Conservation (phyloP, 2,329 filamentous ascomycete species). For the Talaromyces sp. region DNA sequence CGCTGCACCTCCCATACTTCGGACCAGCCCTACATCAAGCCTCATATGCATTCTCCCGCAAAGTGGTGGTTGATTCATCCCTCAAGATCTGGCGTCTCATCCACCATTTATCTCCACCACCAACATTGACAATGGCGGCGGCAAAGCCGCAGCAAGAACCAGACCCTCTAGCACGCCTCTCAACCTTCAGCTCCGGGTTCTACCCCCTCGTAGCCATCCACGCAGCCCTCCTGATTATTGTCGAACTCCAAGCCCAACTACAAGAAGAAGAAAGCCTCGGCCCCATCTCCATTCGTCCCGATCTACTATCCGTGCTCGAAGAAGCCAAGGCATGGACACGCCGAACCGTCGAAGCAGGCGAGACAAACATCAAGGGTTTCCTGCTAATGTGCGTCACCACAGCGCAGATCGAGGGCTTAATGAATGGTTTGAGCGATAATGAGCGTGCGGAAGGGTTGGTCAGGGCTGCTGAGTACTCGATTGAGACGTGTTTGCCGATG, state of each 20-base stretch:
- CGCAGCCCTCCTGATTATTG: conserved; percentile 25
- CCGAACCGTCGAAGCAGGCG: conserved; percentile 47
- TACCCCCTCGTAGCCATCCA: conserved; percentile 25
- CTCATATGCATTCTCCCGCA: conserved; percentile 50
- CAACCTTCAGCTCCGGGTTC: conserved; percentile 38
- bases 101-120: conserved; percentile 31
- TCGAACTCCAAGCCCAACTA: conserved; percentile 30
- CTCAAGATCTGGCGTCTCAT: conserved; percentile 49
- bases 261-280: conserved; percentile 31
- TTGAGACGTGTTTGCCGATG: conserved; percentile 27
- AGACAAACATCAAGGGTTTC: conserved; percentile 58
- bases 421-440: conserved; percentile 35
- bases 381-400: conserved; percentile 44
- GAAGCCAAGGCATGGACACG: conserved; percentile 46
- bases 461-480: conserved; percentile 39
- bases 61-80: conserved; percentile 49
- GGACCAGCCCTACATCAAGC: conserved; percentile 6
- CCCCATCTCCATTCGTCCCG: conserved; percentile 28
- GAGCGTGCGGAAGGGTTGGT: conserved; percentile 39
- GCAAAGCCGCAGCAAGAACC: not conserved
- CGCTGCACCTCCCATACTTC: conserved; percentile 32
- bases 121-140: not conserved
- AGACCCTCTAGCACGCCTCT: conserved; percentile 42
- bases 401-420: conserved; percentile 47
- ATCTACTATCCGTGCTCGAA: conserved; percentile 35